phyloP scores from a whole-genome alignment of 495 filamentous ascomycete genomes.

The Chaetomidium leptoderma region DNA sequence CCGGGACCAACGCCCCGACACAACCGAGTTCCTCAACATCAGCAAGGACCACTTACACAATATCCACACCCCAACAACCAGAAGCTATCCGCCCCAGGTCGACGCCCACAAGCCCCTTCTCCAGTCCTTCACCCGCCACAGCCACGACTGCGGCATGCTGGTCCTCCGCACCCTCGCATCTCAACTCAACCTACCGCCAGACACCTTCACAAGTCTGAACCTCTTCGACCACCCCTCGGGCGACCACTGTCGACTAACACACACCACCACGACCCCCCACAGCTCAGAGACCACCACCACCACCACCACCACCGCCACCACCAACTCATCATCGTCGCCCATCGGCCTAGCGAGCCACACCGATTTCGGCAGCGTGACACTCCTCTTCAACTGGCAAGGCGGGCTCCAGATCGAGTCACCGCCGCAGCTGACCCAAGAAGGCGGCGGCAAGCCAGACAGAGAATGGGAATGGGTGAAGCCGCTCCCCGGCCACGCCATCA shows the following conservation, averaged over 20 bases:
- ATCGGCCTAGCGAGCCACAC: constrained; percentile 36
- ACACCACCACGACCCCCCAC: constrained; percentile 9
- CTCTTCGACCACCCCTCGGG: constrained; percentile 47
- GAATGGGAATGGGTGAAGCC: constrained; percentile 56
- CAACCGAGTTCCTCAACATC: constrained; percentile 64
- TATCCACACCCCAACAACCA: constrained; percentile 29
- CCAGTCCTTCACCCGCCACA: constrained; percentile 43
- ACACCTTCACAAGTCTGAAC: constrained; percentile 48
- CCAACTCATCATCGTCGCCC: background rate
- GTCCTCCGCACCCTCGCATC: constrained; percentile 50
- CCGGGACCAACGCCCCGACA: constrained; percentile 49
- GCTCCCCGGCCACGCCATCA: constrained; percentile 52
- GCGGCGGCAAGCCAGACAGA: constrained; percentile 20
- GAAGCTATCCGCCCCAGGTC: constrained; percentile 45
- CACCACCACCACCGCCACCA: background rate
- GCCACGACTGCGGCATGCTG: constrained; percentile 47
- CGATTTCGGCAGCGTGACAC: constrained; percentile 46
- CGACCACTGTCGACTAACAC: constrained; percentile 54
- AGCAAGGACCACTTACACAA: constrained; percentile 50
- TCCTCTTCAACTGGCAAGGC: constrained; percentile 59
- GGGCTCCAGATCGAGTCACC: constrained; percentile 50
- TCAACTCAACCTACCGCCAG: constrained; percentile 46
- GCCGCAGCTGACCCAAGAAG: background rate
- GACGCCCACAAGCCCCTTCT: constrained; percentile 41
- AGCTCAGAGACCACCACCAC: constrained; percentile 12